These are phyloP conservation scores for Skeletonema marinoi DNA, from an alignment of 108 stramenopile genomes.

Conservation along the genomic window DNA sequence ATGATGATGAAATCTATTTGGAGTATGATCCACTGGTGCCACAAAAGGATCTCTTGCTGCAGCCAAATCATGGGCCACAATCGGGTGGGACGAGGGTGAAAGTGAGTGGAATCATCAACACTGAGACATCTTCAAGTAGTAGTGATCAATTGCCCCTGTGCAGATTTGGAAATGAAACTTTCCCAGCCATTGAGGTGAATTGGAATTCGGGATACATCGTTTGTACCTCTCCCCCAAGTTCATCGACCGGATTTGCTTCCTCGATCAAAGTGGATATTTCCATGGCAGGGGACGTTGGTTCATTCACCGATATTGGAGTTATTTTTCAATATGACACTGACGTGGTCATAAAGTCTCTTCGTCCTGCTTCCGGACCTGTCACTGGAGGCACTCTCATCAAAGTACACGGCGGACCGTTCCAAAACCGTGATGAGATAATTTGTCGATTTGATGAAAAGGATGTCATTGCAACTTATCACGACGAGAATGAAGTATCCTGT, in stretches of 20 bases:
- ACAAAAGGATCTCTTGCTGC: slow-evolving; percentile 15
- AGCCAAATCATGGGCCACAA: slow-evolving; percentile 41
- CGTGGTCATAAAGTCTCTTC: slow-evolving; percentile 12
- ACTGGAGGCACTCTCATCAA: slow-evolving; percentile 36
- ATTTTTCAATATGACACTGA: slow-evolving; percentile 45
- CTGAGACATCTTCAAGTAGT: background rate
- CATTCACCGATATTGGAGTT: slow-evolving; percentile 17
- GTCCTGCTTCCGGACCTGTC: slow-evolving; percentile 35
- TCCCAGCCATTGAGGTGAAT: slow-evolving; percentile 26
- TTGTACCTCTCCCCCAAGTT: slow-evolving; percentile 31
- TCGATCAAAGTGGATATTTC: slow-evolving; percentile 39
- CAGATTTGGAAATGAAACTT: slow-evolving; percentile 33
- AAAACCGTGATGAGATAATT: slow-evolving; percentile 14
- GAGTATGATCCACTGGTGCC: background rate
- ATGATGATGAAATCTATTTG: background rate
- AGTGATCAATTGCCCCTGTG: slow-evolving; percentile 17
- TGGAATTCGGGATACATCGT: slow-evolving; percentile 23
- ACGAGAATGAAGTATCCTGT: slow-evolving; percentile 21
- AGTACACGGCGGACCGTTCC: slow-evolving; percentile 37
- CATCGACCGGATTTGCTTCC: slow-evolving; percentile 4
- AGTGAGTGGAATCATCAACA: slow-evolving; percentile 25
- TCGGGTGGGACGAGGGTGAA: slow-evolving; percentile 39
- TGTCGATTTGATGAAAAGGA: slow-evolving; percentile 47
- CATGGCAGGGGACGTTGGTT: slow-evolving; percentile 12
- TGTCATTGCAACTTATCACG: slow-evolving; percentile 35